phyloP scores from a whole-genome alignment of 352 stramenopile genomes.

The Aphanomyces astaci region DNA sequence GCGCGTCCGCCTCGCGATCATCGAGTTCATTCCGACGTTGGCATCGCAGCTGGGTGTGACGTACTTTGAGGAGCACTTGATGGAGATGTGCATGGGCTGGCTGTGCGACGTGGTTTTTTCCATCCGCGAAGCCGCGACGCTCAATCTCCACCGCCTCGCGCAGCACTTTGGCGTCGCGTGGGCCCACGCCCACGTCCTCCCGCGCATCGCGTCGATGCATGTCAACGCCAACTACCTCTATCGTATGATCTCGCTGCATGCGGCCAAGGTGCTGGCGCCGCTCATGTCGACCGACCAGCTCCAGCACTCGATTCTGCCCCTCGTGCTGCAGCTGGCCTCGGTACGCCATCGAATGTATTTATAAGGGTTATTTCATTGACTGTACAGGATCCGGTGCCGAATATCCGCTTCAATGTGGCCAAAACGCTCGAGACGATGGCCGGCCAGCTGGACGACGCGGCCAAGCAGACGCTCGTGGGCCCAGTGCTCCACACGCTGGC shows the following conservation, averaged over 20 bases:
- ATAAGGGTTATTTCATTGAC: slow-evolving; percentile 15
- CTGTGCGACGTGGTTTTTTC: slow-evolving; percentile 95
- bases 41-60: slow-evolving; percentile 91
- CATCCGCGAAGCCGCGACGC: slow-evolving; percentile 94
- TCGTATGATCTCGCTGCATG: slow-evolving; percentile 87
- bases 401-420: slow-evolving; percentile 98
- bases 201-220: slow-evolving; percentile 91
- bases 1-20: slow-evolving; percentile 96
- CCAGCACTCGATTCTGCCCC: slow-evolving; percentile 7
- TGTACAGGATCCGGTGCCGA: slow-evolving; percentile 88
- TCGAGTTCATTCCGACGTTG: slow-evolving; percentile 97
- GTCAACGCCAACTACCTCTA: slow-evolving; percentile 91
- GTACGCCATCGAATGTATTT: slow-evolving; percentile 18
- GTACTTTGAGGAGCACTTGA: slow-evolving; percentile 96
- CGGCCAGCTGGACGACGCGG: slow-evolving; percentile 50
- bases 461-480: slow-evolving; percentile 63
- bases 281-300: slow-evolving; percentile 6
- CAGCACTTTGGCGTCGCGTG: slow-evolving; percentile 95
- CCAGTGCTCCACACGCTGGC: slow-evolving; percentile 81
- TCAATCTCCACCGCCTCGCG: slow-evolving; percentile 92
- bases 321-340: slow-evolving; percentile 14
- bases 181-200: slow-evolving; percentile 89
- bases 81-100: slow-evolving; percentile 94
- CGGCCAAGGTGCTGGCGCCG: slow-evolving; percentile 45
- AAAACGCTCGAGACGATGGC: slow-evolving; percentile 90